Evolutionary conservation across 352 stramenopile genomes (phyloP).

Genomic region (Pilasporangium apinafurcum): DNA sequence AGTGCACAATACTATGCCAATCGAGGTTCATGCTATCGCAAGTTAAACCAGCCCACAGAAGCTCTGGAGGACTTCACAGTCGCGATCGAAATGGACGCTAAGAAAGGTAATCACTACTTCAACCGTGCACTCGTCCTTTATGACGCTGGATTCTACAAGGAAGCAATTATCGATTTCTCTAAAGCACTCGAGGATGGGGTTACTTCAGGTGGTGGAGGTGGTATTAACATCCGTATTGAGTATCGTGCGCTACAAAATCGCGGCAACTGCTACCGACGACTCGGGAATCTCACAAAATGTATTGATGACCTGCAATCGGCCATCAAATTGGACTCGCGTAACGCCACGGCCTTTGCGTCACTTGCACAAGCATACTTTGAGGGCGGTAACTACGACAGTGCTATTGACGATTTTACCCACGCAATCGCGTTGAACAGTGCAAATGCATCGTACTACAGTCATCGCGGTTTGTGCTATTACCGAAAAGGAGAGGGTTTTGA

Average conservation of each 20-base stretch:
- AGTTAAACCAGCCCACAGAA: slow-evolving; percentile 45
- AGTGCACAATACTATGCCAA: slow-evolving; percentile 71
- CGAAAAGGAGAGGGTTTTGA: slow-evolving; percentile 45
- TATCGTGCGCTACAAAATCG: slow-evolving; percentile 64
- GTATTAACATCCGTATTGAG: slow-evolving; percentile 48
- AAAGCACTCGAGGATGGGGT: slow-evolving; percentile 59
- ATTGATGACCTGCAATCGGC: slow-evolving; percentile 68
- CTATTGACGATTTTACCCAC: slow-evolving; percentile 50
- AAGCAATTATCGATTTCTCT: slow-evolving; percentile 69
- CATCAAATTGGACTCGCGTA: slow-evolving; percentile 66
- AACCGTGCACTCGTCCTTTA: slow-evolving; percentile 70
- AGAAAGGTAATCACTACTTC: slow-evolving; percentile 69
- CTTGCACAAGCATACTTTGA: slow-evolving; percentile 69
- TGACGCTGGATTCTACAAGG: slow-evolving; percentile 51
- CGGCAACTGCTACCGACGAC: slow-evolving; percentile 53
- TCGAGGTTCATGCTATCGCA: slow-evolving; percentile 62
- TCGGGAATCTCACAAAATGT: slow-evolving; percentile 54
- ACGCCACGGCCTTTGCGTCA: slow-evolving; percentile 45
- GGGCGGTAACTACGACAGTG: slow-evolving; percentile 35
- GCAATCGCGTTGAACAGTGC: slow-evolving; percentile 60
- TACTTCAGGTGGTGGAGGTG: background rate
- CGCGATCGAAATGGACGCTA: slow-evolving; percentile 64
- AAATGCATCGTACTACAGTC: slow-evolving; percentile 54
- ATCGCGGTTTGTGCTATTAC: slow-evolving; percentile 68
- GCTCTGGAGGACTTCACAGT: slow-evolving; percentile 67